Evolutionary conservation across 257 asterid species (phyloP).

Genomic region (Mitragyna speciosa): DNA sequence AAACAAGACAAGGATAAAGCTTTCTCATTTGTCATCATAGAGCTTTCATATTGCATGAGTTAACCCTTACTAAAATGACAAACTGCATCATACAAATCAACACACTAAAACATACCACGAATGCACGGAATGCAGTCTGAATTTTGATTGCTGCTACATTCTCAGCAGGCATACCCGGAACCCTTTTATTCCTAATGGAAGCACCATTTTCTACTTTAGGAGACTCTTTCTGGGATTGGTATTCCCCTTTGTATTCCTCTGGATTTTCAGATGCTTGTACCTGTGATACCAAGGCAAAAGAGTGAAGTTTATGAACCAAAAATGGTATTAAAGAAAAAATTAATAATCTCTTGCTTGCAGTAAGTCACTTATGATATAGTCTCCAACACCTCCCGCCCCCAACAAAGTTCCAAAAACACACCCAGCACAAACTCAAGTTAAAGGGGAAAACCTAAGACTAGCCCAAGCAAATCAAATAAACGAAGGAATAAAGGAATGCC

Average conservation of each 20-base stretch:
- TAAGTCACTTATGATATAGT: background rate
- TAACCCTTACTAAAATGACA: background rate
- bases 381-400: background rate
- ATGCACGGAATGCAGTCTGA: conserved; percentile 77
- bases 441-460: background rate
- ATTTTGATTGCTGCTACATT: conserved; percentile 73
- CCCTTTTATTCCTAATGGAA: conserved; percentile 31
- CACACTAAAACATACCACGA: conserved; percentile 27
- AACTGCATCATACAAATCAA: background rate
- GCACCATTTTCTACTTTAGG: conserved; percentile 26
- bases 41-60: background rate
- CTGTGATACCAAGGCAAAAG: conserved; percentile 28
- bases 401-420: background rate
- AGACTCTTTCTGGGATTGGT: conserved; percentile 31
- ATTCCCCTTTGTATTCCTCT: conserved; percentile 34
- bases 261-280: conserved; percentile 44
- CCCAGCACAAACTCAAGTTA: background rate
- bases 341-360: background rate
- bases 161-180: conserved; percentile 41
- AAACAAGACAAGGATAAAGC: background rate
- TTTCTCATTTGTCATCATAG: background rate
- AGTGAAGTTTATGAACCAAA: background rate
- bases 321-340: background rate
- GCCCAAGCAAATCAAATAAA: background rate
- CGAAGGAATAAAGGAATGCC: background rate